phyloP scores from a whole-genome alignment of 1,284 basidiomycete species.

The Coriolopsis trogii region DNA sequence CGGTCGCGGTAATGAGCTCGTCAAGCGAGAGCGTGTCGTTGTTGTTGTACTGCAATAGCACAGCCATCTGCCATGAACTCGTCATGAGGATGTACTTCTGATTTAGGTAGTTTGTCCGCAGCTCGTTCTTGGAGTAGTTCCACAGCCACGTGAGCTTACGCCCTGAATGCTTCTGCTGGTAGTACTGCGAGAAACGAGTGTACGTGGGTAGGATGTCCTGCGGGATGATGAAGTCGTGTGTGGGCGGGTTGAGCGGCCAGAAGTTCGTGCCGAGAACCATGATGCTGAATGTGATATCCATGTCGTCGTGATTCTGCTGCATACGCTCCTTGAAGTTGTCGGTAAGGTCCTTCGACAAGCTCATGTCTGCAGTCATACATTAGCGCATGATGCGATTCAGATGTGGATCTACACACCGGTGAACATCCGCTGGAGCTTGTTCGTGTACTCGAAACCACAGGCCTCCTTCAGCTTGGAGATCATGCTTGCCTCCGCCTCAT shows the following conservation, averaged over 20 bases:
- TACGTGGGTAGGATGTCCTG: slow-evolving; percentile 86
- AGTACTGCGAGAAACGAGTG: slow-evolving; percentile 93
- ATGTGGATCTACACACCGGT: slow-evolving; percentile 61
- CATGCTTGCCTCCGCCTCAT: slow-evolving; percentile 98
- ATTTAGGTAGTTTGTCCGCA: slow-evolving; percentile 89
- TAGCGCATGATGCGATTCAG: too few relatives aligned
- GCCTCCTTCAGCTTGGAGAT: slow-evolving; percentile 98
- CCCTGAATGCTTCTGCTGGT: slow-evolving; percentile 92
- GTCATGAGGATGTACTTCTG: slow-evolving; percentile 98
- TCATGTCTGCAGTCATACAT: slow-evolving; percentile 96
- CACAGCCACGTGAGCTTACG: slow-evolving; percentile 97
- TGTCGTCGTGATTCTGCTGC: slow-evolving; percentile 80
- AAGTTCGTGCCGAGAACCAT: slow-evolving; percentile 96
- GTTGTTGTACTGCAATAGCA: slow-evolving; percentile 93
- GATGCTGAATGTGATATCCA: slow-evolving; percentile 90
- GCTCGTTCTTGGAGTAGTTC: slow-evolving; percentile 97
- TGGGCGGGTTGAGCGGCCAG: slow-evolving; percentile 89
- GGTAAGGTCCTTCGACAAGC: slow-evolving; percentile 93
- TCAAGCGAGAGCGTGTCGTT: slow-evolving; percentile 83
- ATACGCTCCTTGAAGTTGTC: slow-evolving; percentile 97
- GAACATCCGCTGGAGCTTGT: slow-evolving; percentile 98
- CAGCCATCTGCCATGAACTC: slow-evolving; percentile 94
- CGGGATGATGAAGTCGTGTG: slow-evolving; percentile 89
- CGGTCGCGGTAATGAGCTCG: slow-evolving; percentile 84
- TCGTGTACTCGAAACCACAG: slow-evolving; percentile 98